Evolutionary conservation across 805 yeast genomes (phyloP).

Genomic region (Yamadazyma philogaea): DNA sequence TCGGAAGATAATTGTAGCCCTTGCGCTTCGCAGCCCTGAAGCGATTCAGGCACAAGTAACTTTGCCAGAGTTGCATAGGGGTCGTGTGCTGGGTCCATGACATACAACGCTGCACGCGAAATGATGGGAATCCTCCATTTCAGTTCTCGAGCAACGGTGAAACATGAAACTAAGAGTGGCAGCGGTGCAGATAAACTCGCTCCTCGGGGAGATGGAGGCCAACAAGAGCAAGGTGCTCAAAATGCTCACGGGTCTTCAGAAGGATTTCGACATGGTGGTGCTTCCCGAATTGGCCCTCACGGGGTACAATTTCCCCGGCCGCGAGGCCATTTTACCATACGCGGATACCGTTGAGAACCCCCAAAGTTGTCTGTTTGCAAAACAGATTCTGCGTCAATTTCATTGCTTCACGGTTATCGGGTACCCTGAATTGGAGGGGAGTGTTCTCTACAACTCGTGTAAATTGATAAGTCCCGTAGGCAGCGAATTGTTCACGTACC

Average conservation of each 20-base stretch:
- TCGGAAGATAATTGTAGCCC: too few species aligned
- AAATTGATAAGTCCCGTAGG: slow-evolving; percentile 62
- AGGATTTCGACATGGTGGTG: slow-evolving; percentile 55
- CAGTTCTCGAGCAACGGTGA: neutral
- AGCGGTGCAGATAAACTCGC: slow-evolving; percentile 64
- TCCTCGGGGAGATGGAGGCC: slow-evolving; percentile 54
- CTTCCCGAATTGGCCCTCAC: slow-evolving; percentile 84
- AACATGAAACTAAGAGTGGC: slow-evolving; percentile 58
- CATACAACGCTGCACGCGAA: too few species aligned
- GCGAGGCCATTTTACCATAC: slow-evolving; percentile 51
- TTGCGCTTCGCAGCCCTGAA: slow-evolving; percentile 1
- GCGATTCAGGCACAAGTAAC: slow-evolving; percentile 2
- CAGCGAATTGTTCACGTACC: slow-evolving; percentile 56
- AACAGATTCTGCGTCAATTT: slow-evolving; percentile 44
- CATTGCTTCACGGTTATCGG: slow-evolving; percentile 74
- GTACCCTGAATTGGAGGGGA: slow-evolving; percentile 59
- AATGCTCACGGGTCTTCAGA: slow-evolving; percentile 25
- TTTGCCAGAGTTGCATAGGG: neutral
- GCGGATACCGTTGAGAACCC: slow-evolving; percentile 49
- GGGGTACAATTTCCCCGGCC: slow-evolving; percentile 67
- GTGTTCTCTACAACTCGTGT: slow-evolving; percentile 65
- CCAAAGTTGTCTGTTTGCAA: slow-evolving; percentile 55
- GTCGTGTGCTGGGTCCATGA: neutral
- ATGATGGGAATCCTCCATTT: too few species aligned
- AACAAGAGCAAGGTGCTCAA: slow-evolving; percentile 48